These are phyloP conservation scores for Fusarium solani-melongenae DNA, from an alignment of 2,329 filamentous ascomycete species.

Conservation along the genomic window DNA sequence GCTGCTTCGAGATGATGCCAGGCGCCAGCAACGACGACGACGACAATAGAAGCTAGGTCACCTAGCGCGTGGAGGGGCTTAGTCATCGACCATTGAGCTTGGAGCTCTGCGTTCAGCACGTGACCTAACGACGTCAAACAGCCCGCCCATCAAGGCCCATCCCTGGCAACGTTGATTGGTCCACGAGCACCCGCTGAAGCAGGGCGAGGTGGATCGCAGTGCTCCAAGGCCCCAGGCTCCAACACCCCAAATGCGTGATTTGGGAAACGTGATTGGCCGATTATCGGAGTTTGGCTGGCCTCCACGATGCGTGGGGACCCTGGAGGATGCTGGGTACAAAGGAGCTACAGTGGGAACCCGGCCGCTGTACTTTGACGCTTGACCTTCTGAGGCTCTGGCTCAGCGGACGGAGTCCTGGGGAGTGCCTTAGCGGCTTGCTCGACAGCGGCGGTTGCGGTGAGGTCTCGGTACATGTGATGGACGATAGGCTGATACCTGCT, in stretches of 20 bases:
- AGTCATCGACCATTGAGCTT: slow-evolving; percentile 41
- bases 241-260: slow-evolving; percentile 16
- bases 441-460: slow-evolving; percentile 20
- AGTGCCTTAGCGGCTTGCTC: slow-evolving; percentile 21
- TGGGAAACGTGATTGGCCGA: slow-evolving; percentile 33
- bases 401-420: slow-evolving; percentile 1
- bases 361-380: slow-evolving; percentile 26
- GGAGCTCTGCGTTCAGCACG: slow-evolving; percentile 18
- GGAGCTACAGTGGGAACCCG: slow-evolving; percentile 22
- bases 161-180: slow-evolving; percentile 31
- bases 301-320: slow-evolving; percentile 29
- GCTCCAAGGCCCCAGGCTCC: slow-evolving; percentile 30
- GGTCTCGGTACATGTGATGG: slow-evolving; percentile 1
- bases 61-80: slow-evolving; percentile 33
- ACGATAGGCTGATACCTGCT: slow-evolving; percentile 31
- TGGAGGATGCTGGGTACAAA: slow-evolving; percentile 32
- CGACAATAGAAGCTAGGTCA: slow-evolving; percentile 39
- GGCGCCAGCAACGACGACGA: slow-evolving; percentile 47
- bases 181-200: neutral
- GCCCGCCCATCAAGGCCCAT: neutral
- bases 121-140: slow-evolving; percentile 19
- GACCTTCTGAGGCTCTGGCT: slow-evolving; percentile 20
- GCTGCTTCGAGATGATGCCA: slow-evolving; percentile 42
- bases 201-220: slow-evolving; percentile 24
- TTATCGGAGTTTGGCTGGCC: slow-evolving; percentile 17